Base-by-base conservation (phyloP, 108 stramenopile species). In the Nannochloropsis oceanica region DNA sequence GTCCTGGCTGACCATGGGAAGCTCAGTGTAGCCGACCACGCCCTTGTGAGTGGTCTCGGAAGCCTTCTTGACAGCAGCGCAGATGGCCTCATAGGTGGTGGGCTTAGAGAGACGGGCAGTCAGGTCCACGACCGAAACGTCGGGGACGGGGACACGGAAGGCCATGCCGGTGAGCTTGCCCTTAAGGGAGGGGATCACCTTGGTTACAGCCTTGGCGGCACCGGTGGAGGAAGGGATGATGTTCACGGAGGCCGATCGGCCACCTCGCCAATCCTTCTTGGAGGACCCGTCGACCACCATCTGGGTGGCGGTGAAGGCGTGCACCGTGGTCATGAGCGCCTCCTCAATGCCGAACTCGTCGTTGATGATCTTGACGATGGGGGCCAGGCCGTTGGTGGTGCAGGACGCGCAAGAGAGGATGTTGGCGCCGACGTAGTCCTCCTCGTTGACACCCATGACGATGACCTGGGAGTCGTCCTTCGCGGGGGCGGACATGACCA, bases 81-180 rank as follows among this genome's bases (percentile, higher is more conserved):
- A 96, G 94, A 99, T 97, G 87, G 96, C 97, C 86, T 99, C 98
- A 92, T 97, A 97, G 86, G 96, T 93, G 92, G 97, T 95, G 81
- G 84, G 86, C 95, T 96, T 97, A 43, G 81, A 85, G 79, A 99
- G 92, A 44, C 84, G 85, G 92, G 90, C 89, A 84, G 98, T 99
- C 87, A 99, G 92, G 93, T 99, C 98, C 27, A 99, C 98, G 84
- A 99, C 98, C 73, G 96, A 97, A 42, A 99, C 98, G 90, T 99
- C 95, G 84, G 96, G 95, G 94, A 97, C 97, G 87, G 98, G 98
- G 79, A 99, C 97, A 92, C 98, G 97, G 96, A 99, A 97, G 79
- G 98, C 95, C 98, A 99, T 99, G 89, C 98, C 98, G 91, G 98
- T 99, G 90, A 99, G 95, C 94, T 98, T 98, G 92, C 98, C 98